Evolutionary conservation across 352 stramenopile species (phyloP).

Genomic region (Phytopythium montanum): DNA sequence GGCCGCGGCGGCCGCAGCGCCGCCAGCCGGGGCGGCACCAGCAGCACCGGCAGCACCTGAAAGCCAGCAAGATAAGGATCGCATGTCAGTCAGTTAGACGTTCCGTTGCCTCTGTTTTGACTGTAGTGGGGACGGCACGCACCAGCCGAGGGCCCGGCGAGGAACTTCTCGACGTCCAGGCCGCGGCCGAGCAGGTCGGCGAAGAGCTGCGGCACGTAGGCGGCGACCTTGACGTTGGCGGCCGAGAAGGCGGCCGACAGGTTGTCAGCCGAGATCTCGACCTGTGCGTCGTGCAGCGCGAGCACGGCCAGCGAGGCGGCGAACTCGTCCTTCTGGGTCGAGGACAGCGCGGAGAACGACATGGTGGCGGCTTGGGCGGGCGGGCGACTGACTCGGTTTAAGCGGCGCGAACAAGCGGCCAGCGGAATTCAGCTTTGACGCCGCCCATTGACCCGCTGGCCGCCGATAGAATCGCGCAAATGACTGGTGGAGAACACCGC

Average conservation of each 20-base stretch:
- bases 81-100: not conserved
- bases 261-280: slow-evolving; percentile 79
- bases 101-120: not conserved
- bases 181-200: slow-evolving; percentile 76
- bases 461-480: slow-evolving; percentile 29
- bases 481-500: too few species aligned
- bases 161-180: slow-evolving; percentile 87
- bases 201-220: slow-evolving; percentile 82
- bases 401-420: slow-evolving; percentile 68
- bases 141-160: slow-evolving; percentile 85
- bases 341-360: slow-evolving; percentile 81
- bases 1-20: slow-evolving; percentile 35
- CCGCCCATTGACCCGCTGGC: not conserved
- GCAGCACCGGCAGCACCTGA: slow-evolving; percentile 56
- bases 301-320: slow-evolving; percentile 82
- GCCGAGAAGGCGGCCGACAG: slow-evolving; percentile 67
- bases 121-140: slow-evolving; percentile 13
- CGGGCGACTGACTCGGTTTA: slow-evolving; percentile 85
- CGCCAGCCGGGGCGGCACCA: slow-evolving; percentile 42
- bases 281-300: slow-evolving; percentile 69
- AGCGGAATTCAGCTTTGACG: slow-evolving; percentile 20
- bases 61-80: too few species aligned
- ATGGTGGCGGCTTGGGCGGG: slow-evolving; percentile 65
- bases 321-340: slow-evolving; percentile 83
- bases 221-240: slow-evolving; percentile 74